Percentiles rank a stretch among this genome's conserved stretches.
These are phyloP conservation scores for Teratosphaeria gauchensis DNA, from an alignment of 2,329 filamentous ascomycete species.

Conservation along the genomic window DNA sequence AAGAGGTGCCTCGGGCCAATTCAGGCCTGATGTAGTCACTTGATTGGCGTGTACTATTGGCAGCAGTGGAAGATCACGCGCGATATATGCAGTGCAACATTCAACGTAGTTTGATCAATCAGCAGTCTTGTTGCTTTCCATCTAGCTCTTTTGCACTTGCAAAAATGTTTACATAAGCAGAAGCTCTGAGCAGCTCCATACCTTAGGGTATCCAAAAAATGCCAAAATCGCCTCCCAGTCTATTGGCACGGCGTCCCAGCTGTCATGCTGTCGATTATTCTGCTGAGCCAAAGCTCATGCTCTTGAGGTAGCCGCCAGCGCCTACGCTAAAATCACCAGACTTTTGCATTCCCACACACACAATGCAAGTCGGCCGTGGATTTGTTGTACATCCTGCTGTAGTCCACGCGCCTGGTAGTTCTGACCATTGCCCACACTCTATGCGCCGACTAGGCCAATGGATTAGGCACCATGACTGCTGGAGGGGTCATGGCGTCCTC, in stretches of 20 bases:
- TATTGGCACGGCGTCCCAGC: background rate
- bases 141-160: background rate
- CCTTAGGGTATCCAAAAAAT: background rate
- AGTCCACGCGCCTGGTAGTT: background rate
- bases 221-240: background rate
- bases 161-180: background rate
- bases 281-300: background rate
- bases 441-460: background rate
- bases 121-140: background rate
- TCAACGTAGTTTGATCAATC: background rate
- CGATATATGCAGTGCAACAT: background rate
- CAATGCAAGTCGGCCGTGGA: background rate
- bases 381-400: background rate
- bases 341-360: background rate
- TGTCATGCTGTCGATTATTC: background rate
- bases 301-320: constrained; percentile 11
- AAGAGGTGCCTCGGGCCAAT: background rate
- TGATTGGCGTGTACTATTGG: background rate
- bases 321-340: constrained; percentile 12
- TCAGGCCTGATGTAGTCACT: background rate
- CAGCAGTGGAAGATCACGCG: background rate
- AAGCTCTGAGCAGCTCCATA: background rate
- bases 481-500: constrained; percentile 1
- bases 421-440: background rate
- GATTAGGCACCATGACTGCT: background rate